Percentiles rank a stretch among this genome's conserved stretches.
Evolutionary conservation across 2,329 filamentous ascomycete species (phyloP).

Genomic region (Coleophoma cylindrospora): DNA sequence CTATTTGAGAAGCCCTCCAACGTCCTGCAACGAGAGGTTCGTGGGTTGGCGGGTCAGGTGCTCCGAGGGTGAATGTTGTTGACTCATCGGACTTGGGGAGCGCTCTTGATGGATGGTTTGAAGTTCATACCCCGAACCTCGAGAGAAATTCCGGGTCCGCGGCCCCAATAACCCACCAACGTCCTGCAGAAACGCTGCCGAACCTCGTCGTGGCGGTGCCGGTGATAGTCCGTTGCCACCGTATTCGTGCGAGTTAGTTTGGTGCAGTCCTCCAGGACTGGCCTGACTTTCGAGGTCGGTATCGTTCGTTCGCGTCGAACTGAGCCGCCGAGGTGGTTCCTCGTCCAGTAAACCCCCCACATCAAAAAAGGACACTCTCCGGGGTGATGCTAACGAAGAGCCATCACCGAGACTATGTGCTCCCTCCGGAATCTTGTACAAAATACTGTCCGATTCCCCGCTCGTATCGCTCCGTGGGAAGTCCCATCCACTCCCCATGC

Average conservation of each 20-base stretch:
- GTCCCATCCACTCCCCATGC: constrained; percentile 18
- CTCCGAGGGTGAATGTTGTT: constrained; percentile 5
- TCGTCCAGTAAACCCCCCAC: constrained; percentile 70
- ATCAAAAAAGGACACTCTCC: constrained; percentile 76
- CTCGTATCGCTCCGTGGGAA: constrained; percentile 23
- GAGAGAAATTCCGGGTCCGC: constrained; percentile 12
- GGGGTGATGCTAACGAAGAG: constrained; percentile 38
- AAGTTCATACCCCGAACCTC: constrained; percentile 20
- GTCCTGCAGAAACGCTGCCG: constrained; percentile 53
- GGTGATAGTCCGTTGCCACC: constrained; percentile 28
- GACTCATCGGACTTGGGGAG: not conserved
- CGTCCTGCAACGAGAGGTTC: constrained; percentile 33
- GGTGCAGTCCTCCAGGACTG: constrained; percentile 5
- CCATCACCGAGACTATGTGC: constrained; percentile 15
- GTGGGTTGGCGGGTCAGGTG: constrained; percentile 17
- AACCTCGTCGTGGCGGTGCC: constrained; percentile 45
- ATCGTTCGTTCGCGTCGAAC: constrained; percentile 18
- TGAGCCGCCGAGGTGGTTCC: constrained; percentile 24
- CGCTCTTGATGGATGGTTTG: constrained; percentile 20
- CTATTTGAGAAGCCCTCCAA: constrained; percentile 33
- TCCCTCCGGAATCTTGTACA: constrained; percentile 22
- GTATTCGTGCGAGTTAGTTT: constrained; percentile 14
- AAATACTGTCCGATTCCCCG: constrained; percentile 37
- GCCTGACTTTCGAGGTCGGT: constrained; percentile 20
- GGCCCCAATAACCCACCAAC: constrained; percentile 48